These are phyloP conservation scores for Athelia sp. DNA, from an alignment of 1,284 basidiomycete species.

Conservation along the genomic window DNA sequence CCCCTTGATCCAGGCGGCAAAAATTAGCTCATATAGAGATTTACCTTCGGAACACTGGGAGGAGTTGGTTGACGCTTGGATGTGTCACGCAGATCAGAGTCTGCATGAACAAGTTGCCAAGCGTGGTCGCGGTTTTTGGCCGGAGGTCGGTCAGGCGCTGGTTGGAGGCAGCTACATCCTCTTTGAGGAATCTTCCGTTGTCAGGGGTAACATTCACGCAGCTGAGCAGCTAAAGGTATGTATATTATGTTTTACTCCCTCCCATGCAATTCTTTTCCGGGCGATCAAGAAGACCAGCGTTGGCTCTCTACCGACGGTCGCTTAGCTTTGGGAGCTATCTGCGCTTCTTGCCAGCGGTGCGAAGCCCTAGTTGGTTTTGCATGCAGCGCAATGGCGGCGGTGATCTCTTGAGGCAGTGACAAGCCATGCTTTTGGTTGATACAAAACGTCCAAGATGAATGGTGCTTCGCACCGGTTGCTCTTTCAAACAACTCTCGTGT, in stretches of 20 bases:
- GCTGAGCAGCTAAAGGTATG: slow-evolving; percentile 52
- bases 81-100: slow-evolving; percentile 92
- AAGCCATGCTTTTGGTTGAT: slow-evolving; percentile 70
- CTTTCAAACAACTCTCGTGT: slow-evolving; percentile 78
- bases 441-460: slow-evolving; percentile 81
- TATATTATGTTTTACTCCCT: slow-evolving; percentile 17
- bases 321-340: slow-evolving; percentile 20
- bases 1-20: slow-evolving; percentile 55
- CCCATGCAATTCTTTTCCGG: slow-evolving; percentile 31
- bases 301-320: slow-evolving; percentile 67
- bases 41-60: slow-evolving; percentile 96
- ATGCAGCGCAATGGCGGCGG: slow-evolving; percentile 13
- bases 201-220: slow-evolving; percentile 48
- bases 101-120: slow-evolving; percentile 66
- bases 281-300: slow-evolving; percentile 87
- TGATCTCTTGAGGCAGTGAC: slow-evolving; percentile 27
- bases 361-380: slow-evolving; percentile 56
- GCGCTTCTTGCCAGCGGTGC: slow-evolving; percentile 16
- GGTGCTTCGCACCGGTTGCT: slow-evolving; percentile 31
- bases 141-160: slow-evolving; percentile 60
- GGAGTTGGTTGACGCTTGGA: slow-evolving; percentile 95
- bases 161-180: slow-evolving; percentile 86
- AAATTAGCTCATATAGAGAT: slow-evolving; percentile 61
- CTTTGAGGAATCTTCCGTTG: slow-evolving; percentile 59
- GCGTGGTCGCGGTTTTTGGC: slow-evolving; percentile 78